These are phyloP conservation scores for Fraxinus pennsylvanica DNA, from an alignment of 257 asterid genomes.

Conservation along the genomic window DNA sequence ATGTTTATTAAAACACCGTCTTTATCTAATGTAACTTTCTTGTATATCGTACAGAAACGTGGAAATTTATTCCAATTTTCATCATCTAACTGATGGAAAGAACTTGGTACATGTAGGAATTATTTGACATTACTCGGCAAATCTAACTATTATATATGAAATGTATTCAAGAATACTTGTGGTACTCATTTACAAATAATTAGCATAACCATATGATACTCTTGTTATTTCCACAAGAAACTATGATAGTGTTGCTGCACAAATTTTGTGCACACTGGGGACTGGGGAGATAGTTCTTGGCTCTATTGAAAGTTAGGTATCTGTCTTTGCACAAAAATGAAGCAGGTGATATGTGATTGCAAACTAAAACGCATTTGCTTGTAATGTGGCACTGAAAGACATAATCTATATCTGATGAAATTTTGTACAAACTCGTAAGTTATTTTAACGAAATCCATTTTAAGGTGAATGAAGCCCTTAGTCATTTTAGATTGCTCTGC, in stretches of 20 bases:
- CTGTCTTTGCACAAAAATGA: neutral
- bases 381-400: neutral
- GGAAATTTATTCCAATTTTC: slow-evolving; percentile 8
- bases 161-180: slow-evolving; percentile 5
- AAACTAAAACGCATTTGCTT: neutral
- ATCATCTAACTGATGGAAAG: neutral
- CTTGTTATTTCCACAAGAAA: neutral
- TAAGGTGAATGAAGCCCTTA: neutral
- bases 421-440: neutral
- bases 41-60: neutral
- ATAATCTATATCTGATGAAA: neutral
- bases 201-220: slow-evolving; percentile 4
- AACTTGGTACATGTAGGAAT: neutral
- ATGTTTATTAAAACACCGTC: slow-evolving; percentile 5
- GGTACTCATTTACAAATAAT: slow-evolving; percentile 10
- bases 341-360: neutral
- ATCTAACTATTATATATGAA: slow-evolving; percentile 16
- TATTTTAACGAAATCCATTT: neutral
- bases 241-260: neutral
- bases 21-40: slow-evolving; percentile 10
- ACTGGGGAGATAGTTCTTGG: neutral
- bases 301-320: neutral
- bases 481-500: slow-evolving; percentile 2
- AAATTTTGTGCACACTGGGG: slow-evolving; percentile 10
- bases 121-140: slow-evolving; percentile 6